Conservation (phyloP, 345 rosid genomes). For the Kandelia obovata region DNA sequence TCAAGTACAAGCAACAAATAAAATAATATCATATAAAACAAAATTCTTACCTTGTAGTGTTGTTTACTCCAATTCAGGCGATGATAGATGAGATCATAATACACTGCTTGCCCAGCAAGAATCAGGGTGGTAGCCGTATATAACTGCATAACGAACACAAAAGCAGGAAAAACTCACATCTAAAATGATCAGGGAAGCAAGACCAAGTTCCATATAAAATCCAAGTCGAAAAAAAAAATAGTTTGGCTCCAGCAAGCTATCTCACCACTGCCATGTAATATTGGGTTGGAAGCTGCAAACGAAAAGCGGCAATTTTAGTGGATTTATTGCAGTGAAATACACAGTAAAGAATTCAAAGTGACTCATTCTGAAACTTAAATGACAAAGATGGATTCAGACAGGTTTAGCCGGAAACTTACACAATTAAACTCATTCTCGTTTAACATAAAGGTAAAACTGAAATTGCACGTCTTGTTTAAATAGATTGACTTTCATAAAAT, state of each 20-base stretch:
- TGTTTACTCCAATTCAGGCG: slow-evolving; percentile 33
- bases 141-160: slow-evolving; percentile 42
- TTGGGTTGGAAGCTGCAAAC: slow-evolving; percentile 88
- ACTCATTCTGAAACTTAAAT: too few relatives aligned
- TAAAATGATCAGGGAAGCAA: neutral
- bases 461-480: too few relatives aligned
- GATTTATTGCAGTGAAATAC: neutral
- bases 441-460: too few relatives aligned
- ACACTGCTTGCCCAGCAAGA: slow-evolving; percentile 57
- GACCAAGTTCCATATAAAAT: neutral
- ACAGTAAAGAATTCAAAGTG: too few relatives aligned
- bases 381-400: too few relatives aligned
- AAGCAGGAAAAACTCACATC: slow-evolving; percentile 11
- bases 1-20: neutral
- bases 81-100: slow-evolving; percentile 62
- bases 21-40: neutral
- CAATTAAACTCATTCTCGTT: too few relatives aligned
- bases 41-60: slow-evolving; percentile 37
- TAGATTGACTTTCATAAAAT: too few relatives aligned
- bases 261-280: slow-evolving; percentile 76
- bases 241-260: neutral
- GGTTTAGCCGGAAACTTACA: too few relatives aligned
- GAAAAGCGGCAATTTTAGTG: slow-evolving; percentile 17
- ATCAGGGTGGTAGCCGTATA: slow-evolving; percentile 52
- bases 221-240: neutral